These are phyloP conservation scores for Beauveria caledonica DNA, from an alignment of 2,329 filamentous ascomycete genomes.

Conservation along the genomic window DNA sequence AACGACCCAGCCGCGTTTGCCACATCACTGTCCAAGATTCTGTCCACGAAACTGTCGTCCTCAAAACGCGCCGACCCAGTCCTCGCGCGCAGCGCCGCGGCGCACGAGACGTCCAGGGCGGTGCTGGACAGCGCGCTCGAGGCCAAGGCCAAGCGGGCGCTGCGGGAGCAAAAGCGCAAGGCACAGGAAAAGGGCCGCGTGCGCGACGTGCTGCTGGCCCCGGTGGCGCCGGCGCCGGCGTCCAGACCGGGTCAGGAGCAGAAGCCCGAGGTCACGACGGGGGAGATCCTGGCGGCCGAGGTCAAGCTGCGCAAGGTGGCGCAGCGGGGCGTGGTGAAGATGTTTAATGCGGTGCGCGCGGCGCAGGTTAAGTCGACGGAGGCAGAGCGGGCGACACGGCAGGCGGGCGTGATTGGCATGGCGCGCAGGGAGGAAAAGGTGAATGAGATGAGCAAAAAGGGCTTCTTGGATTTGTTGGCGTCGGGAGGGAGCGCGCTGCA, in stretches of 20 bases:
- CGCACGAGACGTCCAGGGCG: slow-evolving; percentile 62
- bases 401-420: slow-evolving; percentile 69
- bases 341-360: slow-evolving; percentile 91
- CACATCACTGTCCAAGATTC: slow-evolving; percentile 86
- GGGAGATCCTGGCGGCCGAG: slow-evolving; percentile 60
- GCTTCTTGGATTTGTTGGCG: slow-evolving; percentile 85
- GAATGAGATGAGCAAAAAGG: slow-evolving; percentile 94
- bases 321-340: slow-evolving; percentile 85
- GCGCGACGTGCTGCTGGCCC: slow-evolving; percentile 68
- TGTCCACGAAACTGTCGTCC: slow-evolving; percentile 78
- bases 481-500: slow-evolving; percentile 52
- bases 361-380: slow-evolving; percentile 84
- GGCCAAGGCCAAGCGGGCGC: slow-evolving; percentile 66
- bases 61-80: slow-evolving; percentile 82
- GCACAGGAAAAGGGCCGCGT: slow-evolving; percentile 82
- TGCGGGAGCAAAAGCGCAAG: slow-evolving; percentile 71
- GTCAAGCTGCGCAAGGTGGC: slow-evolving; percentile 76
- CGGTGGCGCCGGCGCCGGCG: slow-evolving; percentile 42
- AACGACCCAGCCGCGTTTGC: slow-evolving; percentile 90
- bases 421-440: slow-evolving; percentile 76
- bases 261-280: slow-evolving; percentile 36
- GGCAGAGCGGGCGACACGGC: slow-evolving; percentile 60
- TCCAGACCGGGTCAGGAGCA: slow-evolving; percentile 19
- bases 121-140: slow-evolving; percentile 72
- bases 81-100: slow-evolving; percentile 72